A percentile compares a stretch with the other conserved stretches of the same genome.
These are phyloP conservation scores for Heterococcus sp. DNA, from an alignment of 108 stramenopile genomes.

Conservation along the genomic window DNA sequence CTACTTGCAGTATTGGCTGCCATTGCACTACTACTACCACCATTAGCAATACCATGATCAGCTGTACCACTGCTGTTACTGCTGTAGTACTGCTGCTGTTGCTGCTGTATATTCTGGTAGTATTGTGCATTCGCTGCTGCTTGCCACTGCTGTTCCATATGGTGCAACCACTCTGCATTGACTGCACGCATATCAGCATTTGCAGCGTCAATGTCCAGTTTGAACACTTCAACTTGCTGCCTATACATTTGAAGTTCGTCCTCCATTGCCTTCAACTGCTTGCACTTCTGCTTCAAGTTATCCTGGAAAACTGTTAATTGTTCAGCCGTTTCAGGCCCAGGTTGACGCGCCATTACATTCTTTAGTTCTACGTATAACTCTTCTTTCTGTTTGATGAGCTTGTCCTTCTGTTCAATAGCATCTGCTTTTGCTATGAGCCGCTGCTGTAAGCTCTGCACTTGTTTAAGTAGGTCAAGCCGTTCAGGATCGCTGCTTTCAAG, in stretches of 20 bases:
- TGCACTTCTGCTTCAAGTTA: conserved; percentile 61
- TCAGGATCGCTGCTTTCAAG: conserved; percentile 62
- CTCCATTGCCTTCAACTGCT: conserved; percentile 64
- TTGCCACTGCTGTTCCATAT: not conserved
- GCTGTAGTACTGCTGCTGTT: too few species aligned
- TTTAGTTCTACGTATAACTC: conserved; percentile 64
- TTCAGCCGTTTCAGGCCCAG: conserved; percentile 61
- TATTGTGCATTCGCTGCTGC: too few species aligned
- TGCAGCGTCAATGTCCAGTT: conserved; percentile 52
- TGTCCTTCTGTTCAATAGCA: conserved; percentile 36
- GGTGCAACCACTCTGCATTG: conserved; percentile 45
- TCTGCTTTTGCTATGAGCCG: too few species aligned
- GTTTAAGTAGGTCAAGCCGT: conserved; percentile 54
- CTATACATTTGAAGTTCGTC: conserved; percentile 62
- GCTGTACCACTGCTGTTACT: too few species aligned
- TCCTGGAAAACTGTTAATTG: conserved; percentile 54
- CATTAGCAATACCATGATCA: too few species aligned
- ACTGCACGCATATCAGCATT: conserved; percentile 33
- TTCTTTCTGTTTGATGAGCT: conserved; percentile 62
- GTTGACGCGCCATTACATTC: conserved; percentile 58
- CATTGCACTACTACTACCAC: too few species aligned
- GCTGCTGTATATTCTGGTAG: too few species aligned
- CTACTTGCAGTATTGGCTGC: too few species aligned
- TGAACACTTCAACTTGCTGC: conserved; percentile 60
- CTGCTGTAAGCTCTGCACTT: conserved; percentile 59